phyloP scores from a whole-genome alignment of 139 green algal species.

The Penium margaritaceum region DNA sequence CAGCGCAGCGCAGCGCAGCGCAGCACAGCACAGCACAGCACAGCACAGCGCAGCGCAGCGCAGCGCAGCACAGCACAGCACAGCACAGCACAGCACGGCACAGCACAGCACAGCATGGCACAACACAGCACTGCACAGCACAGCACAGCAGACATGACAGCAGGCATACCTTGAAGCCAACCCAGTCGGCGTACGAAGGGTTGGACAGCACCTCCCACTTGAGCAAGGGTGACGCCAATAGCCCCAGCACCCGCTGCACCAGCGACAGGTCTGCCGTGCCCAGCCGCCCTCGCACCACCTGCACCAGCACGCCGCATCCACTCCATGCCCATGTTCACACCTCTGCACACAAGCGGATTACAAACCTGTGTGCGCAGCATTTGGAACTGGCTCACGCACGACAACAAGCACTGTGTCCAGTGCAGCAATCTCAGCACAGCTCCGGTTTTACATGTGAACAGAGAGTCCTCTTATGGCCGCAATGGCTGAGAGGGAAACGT shows the following conservation, averaged over 20 bases:
- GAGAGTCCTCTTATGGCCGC: neutral
- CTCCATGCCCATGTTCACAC: too few species aligned
- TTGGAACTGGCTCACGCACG: neutral
- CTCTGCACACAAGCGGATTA: too few species aligned
- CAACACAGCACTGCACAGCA: too few species aligned
- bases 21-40: neutral
- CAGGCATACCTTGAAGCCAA: conserved; percentile 29
- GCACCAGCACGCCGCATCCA: too few species aligned
- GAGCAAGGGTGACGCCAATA: conserved; percentile 11
- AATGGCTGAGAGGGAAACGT: too few species aligned
- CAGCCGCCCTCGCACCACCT: conserved; percentile 16
- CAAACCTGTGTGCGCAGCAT: too few species aligned
- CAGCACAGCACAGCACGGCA: too few species aligned
- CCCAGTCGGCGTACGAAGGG: conserved; percentile 37
- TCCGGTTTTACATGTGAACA: neutral
- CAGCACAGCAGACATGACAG: too few species aligned
- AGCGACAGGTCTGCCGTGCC: conserved; percentile 12
- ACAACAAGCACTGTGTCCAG: too few species aligned
- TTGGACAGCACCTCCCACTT: conserved; percentile 29
- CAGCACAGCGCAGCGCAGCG: neutral
- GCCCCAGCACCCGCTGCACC: conserved; percentile 23
- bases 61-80: too few species aligned
- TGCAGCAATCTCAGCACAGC: neutral
- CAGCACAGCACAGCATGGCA: too few species aligned
- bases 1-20: too few species aligned